Evolutionary conservation across 352 stramenopile genomes (phyloP).

Genomic region (Pythium apleroticum): DNA sequence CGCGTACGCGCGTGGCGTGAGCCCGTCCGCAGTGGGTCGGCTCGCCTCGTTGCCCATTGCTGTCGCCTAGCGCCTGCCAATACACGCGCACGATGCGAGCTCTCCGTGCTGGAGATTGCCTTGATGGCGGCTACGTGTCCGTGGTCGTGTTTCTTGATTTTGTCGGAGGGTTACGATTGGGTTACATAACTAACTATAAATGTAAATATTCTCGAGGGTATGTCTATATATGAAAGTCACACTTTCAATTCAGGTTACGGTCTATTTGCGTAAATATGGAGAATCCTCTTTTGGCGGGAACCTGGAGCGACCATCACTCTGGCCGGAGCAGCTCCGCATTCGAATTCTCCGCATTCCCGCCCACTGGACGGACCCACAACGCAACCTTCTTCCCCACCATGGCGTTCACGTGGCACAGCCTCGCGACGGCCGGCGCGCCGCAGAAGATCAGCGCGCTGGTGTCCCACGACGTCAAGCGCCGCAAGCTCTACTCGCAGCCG

Average conservation of each 20-base stretch:
- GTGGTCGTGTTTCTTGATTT: conserved; percentile 3
- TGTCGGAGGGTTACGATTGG: not conserved
- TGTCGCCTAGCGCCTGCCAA: not conserved
- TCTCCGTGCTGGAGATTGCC: not conserved
- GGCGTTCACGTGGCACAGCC: conserved; percentile 9
- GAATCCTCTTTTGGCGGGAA: not conserved
- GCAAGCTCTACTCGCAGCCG: conserved; percentile 1
- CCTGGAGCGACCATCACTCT: not conserved
- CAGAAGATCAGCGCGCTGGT: not conserved
- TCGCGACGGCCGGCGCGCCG: conserved; percentile 9
- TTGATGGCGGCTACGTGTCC: not conserved
- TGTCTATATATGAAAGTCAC: no score
- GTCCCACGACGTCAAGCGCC: not conserved
- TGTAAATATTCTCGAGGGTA: no score
- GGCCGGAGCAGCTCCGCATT: not conserved
- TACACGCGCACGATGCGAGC: not conserved
- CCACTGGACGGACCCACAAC: not conserved
- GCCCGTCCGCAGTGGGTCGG: conserved; percentile 17
- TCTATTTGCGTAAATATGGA: not conserved
- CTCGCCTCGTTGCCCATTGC: conserved; percentile 35
- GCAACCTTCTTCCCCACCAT: not conserved
- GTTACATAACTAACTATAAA: no score
- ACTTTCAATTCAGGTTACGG: no score
- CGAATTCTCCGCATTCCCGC: not conserved
- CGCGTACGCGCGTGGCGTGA: conserved; percentile 12